A percentile compares a stretch with the other conserved stretches of the same genome.
Evolutionary conservation across 2,329 filamentous ascomycete genomes (phyloP).

Genomic region (Alternaria ventricosa): DNA sequence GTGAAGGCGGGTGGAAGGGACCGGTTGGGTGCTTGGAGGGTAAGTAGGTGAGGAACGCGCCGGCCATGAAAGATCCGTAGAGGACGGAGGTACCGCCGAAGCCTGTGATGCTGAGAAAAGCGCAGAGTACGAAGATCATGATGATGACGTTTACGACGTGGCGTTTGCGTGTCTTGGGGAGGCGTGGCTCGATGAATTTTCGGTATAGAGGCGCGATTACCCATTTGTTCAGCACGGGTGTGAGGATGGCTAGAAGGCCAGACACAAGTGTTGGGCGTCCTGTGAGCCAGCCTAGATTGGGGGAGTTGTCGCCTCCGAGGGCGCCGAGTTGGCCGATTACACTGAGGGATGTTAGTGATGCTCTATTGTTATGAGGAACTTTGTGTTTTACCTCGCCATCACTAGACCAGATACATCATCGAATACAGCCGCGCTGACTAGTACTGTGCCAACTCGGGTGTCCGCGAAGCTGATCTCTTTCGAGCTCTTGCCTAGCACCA

Average conservation of each 20-base stretch:
- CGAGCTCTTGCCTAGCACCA: slow-evolving; percentile 41
- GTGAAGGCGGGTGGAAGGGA: slow-evolving; percentile 28
- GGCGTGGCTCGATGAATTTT: slow-evolving; percentile 17
- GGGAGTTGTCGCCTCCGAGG: slow-evolving; percentile 10
- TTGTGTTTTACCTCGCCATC: neutral
- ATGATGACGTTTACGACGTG: slow-evolving; percentile 28
- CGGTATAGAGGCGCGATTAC: slow-evolving; percentile 42
- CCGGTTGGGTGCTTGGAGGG: slow-evolving; percentile 24
- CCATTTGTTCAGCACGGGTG: slow-evolving; percentile 38
- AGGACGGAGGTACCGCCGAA: slow-evolving; percentile 38
- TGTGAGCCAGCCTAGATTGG: slow-evolving; percentile 29
- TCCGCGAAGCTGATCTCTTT: slow-evolving; percentile 50
- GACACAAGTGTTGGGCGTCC: slow-evolving; percentile 35
- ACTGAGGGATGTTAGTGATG: slow-evolving; percentile 53
- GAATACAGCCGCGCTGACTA: neutral
- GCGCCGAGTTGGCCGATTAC: slow-evolving; percentile 33
- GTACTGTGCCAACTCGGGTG: slow-evolving; percentile 52
- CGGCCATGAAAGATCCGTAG: slow-evolving; percentile 41
- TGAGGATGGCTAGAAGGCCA: slow-evolving; percentile 18
- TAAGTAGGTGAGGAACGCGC: slow-evolving; percentile 35
- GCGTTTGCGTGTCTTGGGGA: slow-evolving; percentile 25
- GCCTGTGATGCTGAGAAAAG: slow-evolving; percentile 35
- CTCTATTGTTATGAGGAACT: neutral
- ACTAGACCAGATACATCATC: neutral
- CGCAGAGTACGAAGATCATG: slow-evolving; percentile 37